These are phyloP conservation scores for Trifolium fragiferum DNA, from an alignment of 306 rosid species.

Conservation along the genomic window DNA sequence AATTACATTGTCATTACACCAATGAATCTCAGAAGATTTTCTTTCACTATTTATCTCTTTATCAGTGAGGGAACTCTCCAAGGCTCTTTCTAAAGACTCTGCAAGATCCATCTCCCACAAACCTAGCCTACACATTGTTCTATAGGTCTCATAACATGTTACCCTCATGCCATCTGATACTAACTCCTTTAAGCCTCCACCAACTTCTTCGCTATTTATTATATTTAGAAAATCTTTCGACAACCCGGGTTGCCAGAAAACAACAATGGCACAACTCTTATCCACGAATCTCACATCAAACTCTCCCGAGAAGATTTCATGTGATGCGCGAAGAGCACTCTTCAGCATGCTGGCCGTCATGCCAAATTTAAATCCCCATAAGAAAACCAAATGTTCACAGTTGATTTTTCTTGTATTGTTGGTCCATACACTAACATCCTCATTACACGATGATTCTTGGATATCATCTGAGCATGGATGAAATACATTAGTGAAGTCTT, in stretches of 20 bases:
- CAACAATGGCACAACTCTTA: constrained; percentile 76
- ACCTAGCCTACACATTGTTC: constrained; percentile 56
- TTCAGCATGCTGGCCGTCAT: constrained; percentile 67
- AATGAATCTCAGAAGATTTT: constrained; percentile 47
- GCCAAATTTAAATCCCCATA: constrained; percentile 78
- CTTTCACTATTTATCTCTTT: constrained; percentile 42
- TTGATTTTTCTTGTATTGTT: constrained; percentile 56
- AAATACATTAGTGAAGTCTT: constrained; percentile 51
- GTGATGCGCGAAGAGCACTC: constrained; percentile 57
- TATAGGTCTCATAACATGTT: constrained; percentile 63
- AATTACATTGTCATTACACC: constrained; percentile 57
- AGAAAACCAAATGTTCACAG: constrained; percentile 62
- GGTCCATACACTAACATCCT: constrained; percentile 58
- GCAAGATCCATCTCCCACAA: constrained; percentile 76
- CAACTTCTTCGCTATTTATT: constrained; percentile 46
- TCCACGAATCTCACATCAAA: constrained; percentile 77
- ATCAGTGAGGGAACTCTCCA: constrained; percentile 42
- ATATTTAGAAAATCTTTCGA: constrained; percentile 56
- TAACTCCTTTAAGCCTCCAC: constrained; percentile 62
- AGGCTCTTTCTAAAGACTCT: constrained; percentile 59
- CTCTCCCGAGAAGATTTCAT: constrained; percentile 60
- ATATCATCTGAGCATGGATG: constrained; percentile 41
- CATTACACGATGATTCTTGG: constrained; percentile 46
- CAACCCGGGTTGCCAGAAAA: constrained; percentile 68
- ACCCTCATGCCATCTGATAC: constrained; percentile 71